These are phyloP conservation scores for Penicillium taxi DNA, from an alignment of 495 filamentous ascomycete genomes.

Conservation along the genomic window DNA sequence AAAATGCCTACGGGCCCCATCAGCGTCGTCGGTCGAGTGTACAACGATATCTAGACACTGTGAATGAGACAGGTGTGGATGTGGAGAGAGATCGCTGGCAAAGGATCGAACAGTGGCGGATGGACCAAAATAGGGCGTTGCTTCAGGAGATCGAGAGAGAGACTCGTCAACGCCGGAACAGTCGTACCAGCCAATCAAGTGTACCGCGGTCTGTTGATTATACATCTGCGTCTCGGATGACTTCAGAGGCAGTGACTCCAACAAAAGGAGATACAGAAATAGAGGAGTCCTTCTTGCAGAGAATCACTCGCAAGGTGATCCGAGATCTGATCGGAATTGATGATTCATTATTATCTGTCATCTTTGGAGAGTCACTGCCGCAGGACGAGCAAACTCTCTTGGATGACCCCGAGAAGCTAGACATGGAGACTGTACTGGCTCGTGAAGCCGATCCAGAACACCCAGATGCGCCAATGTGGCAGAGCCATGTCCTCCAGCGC, in stretches of 20 bases:
- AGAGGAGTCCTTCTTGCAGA: conserved; percentile 66
- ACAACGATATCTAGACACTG: conserved; percentile 55
- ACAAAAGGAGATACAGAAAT: conserved; percentile 15
- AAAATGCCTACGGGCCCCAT: conserved; percentile 16
- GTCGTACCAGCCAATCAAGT: conserved; percentile 28
- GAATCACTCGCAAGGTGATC: conserved; percentile 78
- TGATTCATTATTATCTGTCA: conserved; percentile 69
- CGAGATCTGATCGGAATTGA: conserved; percentile 87
- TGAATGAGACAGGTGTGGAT: conserved; percentile 52
- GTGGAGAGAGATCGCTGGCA: conserved; percentile 58
- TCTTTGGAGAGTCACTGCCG: conserved; percentile 79
- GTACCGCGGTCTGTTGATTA: conserved; percentile 16
- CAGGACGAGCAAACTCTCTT: conserved; percentile 5
- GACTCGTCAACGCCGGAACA: conserved; percentile 53
- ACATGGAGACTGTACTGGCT: conserved; percentile 30
- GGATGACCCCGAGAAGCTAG: conserved; percentile 5
- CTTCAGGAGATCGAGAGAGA: conserved; percentile 84
- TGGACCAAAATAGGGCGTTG: conserved; percentile 80
- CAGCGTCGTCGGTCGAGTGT: conserved; percentile 50
- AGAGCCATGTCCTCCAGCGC: conserved; percentile 68
- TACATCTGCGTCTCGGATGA: conserved; percentile 13
- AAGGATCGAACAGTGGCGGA: conserved; percentile 82
- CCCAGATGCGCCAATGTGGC: conserved; percentile 53
- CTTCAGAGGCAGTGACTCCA: conserved; percentile 12
- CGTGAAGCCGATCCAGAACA: conserved; percentile 28